These are phyloP conservation scores for Rubroboletus satanas DNA, from an alignment of 768 basidiomycete species.

Conservation along the genomic window DNA sequence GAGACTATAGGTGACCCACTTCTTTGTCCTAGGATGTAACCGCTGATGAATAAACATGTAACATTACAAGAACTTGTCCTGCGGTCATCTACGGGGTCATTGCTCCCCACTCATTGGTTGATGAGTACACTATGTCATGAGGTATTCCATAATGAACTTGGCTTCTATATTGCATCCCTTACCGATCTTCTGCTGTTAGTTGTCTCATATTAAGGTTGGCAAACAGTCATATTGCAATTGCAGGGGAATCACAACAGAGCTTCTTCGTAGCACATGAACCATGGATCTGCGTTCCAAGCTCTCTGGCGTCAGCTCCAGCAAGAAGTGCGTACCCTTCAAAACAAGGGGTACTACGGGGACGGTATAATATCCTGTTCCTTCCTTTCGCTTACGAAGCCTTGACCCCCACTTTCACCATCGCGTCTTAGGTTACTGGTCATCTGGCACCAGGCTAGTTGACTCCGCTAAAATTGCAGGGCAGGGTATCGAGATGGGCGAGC, in stretches of 20 bases:
- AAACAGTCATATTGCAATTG: neutral
- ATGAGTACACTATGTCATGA: slow-evolving; percentile 83
- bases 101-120: slow-evolving; percentile 61
- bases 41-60: neutral
- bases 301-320: slow-evolving; percentile 63
- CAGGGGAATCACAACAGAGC: neutral
- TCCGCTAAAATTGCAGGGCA: slow-evolving; percentile 51
- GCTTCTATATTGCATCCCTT: neutral
- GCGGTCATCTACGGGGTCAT: slow-evolving; percentile 54
- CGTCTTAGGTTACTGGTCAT: slow-evolving; percentile 74
- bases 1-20: slow-evolving; percentile 63
- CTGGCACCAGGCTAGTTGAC: slow-evolving; percentile 66
- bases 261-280: slow-evolving; percentile 66
- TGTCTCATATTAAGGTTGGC: slow-evolving; percentile 76
- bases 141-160: slow-evolving; percentile 38
- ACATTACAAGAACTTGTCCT: slow-evolving; percentile 63
- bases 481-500: slow-evolving; percentile 50
- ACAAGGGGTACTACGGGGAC: slow-evolving; percentile 78
- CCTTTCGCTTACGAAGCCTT: slow-evolving; percentile 1
- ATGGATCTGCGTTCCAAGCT: slow-evolving; percentile 70
- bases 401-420: neutral
- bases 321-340: slow-evolving; percentile 69
- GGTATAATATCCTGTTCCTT: slow-evolving; percentile 39
- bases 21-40: neutral
- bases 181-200: slow-evolving; percentile 36